Conservation (phyloP, 306 rosid genomes). For the Cajanus cajan region DNA sequence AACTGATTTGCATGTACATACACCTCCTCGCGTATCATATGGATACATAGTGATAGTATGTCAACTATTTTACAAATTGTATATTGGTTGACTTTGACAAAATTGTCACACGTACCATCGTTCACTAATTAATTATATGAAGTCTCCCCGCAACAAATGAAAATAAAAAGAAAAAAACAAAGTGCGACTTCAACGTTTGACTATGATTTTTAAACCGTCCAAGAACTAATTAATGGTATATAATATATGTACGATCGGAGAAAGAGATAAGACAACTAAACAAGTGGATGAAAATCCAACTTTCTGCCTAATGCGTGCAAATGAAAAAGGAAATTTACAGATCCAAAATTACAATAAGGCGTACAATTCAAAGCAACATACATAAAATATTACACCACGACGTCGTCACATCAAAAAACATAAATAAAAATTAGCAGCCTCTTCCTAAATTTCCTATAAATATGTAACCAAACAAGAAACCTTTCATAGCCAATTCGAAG, state of each 20-base stretch:
- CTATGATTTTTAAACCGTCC: slow-evolving; percentile 31
- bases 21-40: not conserved
- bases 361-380: slow-evolving; percentile 22
- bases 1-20: not conserved
- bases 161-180: not conserved
- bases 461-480: not conserved
- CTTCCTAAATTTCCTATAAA: slow-evolving; percentile 18
- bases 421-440: not conserved
- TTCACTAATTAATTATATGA: not conserved
- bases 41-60: not conserved
- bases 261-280: slow-evolving; percentile 24
- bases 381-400: not conserved
- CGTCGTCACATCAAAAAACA: not conserved
- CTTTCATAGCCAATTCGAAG: slow-evolving; percentile 11
- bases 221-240: not conserved
- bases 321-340: slow-evolving; percentile 39
- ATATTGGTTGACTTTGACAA: slow-evolving; percentile 34
- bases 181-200: slow-evolving; percentile 30
- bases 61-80: not conserved
- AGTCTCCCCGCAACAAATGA: not conserved
- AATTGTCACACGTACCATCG: not conserved
- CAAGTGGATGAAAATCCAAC: slow-evolving; percentile 17
- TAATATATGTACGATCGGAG: not conserved
- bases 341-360: slow-evolving; percentile 31
- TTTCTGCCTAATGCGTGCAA: slow-evolving; percentile 30